Evolutionary conservation across 169 alveolate species (phyloP).

Genomic region (Plasmodium sp.): DNA sequence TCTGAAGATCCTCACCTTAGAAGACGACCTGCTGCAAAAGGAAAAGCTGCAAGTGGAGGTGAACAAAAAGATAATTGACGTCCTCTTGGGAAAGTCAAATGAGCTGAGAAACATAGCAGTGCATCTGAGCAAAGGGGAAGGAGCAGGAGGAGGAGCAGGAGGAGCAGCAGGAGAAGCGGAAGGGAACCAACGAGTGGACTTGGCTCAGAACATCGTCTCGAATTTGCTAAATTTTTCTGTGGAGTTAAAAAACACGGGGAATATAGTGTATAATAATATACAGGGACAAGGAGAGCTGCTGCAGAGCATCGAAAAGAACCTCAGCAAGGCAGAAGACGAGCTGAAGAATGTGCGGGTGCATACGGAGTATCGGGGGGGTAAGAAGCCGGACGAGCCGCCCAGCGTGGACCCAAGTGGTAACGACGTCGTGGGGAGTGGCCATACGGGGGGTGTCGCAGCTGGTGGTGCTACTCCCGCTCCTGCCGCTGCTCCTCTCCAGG

Average conservation of each 20-base stretch:
- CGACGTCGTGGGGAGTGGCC: not conserved
- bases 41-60: slow-evolving; percentile 40
- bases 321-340: slow-evolving; percentile 6
- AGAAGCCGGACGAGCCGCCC: not conserved
- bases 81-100: slow-evolving; percentile 42
- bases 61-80: slow-evolving; percentile 16
- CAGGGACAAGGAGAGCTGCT: slow-evolving; percentile 70
- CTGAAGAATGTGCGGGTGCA: slow-evolving; percentile 16
- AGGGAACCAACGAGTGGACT: slow-evolving; percentile 56
- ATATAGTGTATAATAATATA: slow-evolving; percentile 69
- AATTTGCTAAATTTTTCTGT: slow-evolving; percentile 45
- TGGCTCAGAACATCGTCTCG: slow-evolving; percentile 69
- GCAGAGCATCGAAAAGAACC: slow-evolving; percentile 23
- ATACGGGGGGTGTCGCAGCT: too few relatives aligned
- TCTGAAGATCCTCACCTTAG: slow-evolving; percentile 9
- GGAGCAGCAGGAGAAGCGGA: slow-evolving; percentile 7
- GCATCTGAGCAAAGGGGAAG: slow-evolving; percentile 28
- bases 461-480: too few relatives aligned
- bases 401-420: not conserved
- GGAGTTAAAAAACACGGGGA: slow-evolving; percentile 68
- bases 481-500: not conserved
- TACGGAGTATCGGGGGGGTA: not conserved
- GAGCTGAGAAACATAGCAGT: slow-evolving; percentile 44
- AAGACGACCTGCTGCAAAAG: slow-evolving; percentile 30
- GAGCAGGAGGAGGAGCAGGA: too few relatives aligned